phyloP scores from a whole-genome alignment of 2,329 filamentous ascomycete species.

The Atkinsonella texensis region DNA sequence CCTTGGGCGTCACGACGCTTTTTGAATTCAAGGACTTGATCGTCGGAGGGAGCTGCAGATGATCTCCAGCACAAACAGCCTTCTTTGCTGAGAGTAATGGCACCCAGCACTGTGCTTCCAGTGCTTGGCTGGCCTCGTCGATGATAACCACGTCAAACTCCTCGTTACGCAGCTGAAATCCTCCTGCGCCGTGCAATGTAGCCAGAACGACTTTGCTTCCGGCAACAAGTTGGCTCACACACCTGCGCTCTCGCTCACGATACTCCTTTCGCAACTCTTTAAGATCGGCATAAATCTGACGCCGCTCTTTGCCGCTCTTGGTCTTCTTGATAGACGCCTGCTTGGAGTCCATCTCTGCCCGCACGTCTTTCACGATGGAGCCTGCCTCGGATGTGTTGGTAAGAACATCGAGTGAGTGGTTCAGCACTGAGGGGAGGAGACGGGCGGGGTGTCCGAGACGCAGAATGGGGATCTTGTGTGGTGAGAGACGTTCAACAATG shows the following conservation, averaged over 20 bases:
- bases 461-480: slow-evolving; percentile 75
- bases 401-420: slow-evolving; percentile 82
- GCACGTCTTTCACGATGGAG: slow-evolving; percentile 77
- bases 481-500: slow-evolving; percentile 81
- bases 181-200: slow-evolving; percentile 84
- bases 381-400: slow-evolving; percentile 86
- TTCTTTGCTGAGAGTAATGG: slow-evolving; percentile 70
- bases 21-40: slow-evolving; percentile 67
- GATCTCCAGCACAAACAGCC: slow-evolving; percentile 84
- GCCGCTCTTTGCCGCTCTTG: slow-evolving; percentile 64
- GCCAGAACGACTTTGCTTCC: slow-evolving; percentile 81
- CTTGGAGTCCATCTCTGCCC: slow-evolving; percentile 85
- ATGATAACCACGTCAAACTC: slow-evolving; percentile 90
- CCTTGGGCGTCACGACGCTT: slow-evolving; percentile 25
- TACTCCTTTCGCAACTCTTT: slow-evolving; percentile 82
- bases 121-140: slow-evolving; percentile 88
- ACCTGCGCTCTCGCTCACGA: slow-evolving; percentile 69
- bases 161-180: slow-evolving; percentile 67
- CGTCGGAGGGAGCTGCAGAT: slow-evolving; percentile 86
- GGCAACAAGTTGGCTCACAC: slow-evolving; percentile 62
- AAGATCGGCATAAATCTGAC: slow-evolving; percentile 72
- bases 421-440: slow-evolving; percentile 74
- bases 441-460: slow-evolving; percentile 88
- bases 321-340: slow-evolving; percentile 84
- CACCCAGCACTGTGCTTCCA: slow-evolving; percentile 97